These are phyloP conservation scores for Stemphylium lycopersici DNA, from an alignment of 2,329 filamentous ascomycete genomes.

Conservation along the genomic window DNA sequence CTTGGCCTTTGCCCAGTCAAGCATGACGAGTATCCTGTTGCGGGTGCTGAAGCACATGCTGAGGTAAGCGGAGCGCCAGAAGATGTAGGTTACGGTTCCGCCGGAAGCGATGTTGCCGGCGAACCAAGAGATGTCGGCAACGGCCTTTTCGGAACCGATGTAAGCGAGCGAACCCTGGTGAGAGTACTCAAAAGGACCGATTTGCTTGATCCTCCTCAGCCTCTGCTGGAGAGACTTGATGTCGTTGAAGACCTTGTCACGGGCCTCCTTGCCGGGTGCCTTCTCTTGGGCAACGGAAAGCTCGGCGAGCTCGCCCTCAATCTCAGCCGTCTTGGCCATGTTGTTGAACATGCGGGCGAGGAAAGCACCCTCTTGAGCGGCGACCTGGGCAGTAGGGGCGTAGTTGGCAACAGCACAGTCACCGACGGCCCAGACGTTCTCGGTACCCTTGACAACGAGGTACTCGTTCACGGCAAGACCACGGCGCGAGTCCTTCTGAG, in stretches of 20 bases:
- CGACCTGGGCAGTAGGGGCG: constrained; percentile 95
- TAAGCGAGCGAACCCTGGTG: constrained; percentile 97
- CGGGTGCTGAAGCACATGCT: constrained; percentile 99
- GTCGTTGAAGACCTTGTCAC: constrained; percentile 68
- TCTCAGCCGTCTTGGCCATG: constrained; percentile 90
- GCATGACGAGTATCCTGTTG: constrained; percentile 88
- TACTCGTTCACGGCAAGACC: constrained; percentile 98
- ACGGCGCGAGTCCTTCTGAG: constrained; percentile 92
- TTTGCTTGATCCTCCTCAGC: constrained; percentile 86
- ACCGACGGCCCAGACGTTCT: constrained; percentile 97
- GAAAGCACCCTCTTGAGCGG: constrained; percentile 93
- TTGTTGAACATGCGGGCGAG: constrained; percentile 96
- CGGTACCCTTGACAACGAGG: constrained; percentile 94
- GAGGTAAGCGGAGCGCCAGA: constrained; percentile 97
- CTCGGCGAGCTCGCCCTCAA: constrained; percentile 76
- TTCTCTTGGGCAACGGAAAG: constrained; percentile 68
- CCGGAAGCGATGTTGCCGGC: constrained; percentile 95
- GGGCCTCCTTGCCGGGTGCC: constrained; percentile 68
- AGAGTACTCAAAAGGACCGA: constrained; percentile 97
- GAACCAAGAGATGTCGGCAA: constrained; percentile 96
- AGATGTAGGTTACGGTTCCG: constrained; percentile 93
- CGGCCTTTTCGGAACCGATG: constrained; percentile 97
- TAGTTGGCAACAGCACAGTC: constrained; percentile 98
- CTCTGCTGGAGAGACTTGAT: constrained; percentile 89
- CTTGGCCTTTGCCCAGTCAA: constrained; percentile 98